A percentile compares a stretch with the other conserved stretches of the same genome.
phyloP scores from a whole-genome alignment of 78 protist species.

The Emiliania huxleyi region DNA sequence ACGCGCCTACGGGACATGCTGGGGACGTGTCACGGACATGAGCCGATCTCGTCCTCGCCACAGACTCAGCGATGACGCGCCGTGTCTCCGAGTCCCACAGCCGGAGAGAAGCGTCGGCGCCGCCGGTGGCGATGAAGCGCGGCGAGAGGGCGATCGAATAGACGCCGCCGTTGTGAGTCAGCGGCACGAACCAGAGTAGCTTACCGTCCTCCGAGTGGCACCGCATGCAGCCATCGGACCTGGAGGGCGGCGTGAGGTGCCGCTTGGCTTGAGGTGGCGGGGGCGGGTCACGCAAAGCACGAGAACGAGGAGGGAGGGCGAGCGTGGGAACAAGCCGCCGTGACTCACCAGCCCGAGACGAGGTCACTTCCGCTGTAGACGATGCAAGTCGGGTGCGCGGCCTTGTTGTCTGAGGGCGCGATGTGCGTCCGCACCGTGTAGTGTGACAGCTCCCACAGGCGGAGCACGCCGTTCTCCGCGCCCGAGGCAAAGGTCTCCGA shows the following conservation, averaged over 20 bases:
- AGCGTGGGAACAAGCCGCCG: not conserved
- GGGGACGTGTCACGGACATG: too few species aligned
- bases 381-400: not conserved
- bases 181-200: not conserved
- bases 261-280: too few species aligned
- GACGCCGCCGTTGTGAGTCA: not conserved
- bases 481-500: not conserved
- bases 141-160: not conserved
- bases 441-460: constrained; percentile 11
- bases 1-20: too few species aligned
- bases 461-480: not conserved
- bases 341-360: constrained; percentile 21
- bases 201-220: not conserved
- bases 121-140: not conserved
- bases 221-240: not conserved
- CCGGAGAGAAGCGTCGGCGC: not conserved
- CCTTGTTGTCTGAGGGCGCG: not conserved
- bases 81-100: too few species aligned
- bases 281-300: too few species aligned
- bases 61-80: too few species aligned
- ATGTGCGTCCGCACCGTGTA: not conserved
- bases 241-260: too few species aligned
- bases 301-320: too few species aligned
- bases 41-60: too few species aligned
- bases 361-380: not conserved